Evolutionary conservation across 768 basidiomycete species (phyloP), one percentile per base, ranked within the genome.

Genomic region (Pleurotus tuber-regium): DNA sequence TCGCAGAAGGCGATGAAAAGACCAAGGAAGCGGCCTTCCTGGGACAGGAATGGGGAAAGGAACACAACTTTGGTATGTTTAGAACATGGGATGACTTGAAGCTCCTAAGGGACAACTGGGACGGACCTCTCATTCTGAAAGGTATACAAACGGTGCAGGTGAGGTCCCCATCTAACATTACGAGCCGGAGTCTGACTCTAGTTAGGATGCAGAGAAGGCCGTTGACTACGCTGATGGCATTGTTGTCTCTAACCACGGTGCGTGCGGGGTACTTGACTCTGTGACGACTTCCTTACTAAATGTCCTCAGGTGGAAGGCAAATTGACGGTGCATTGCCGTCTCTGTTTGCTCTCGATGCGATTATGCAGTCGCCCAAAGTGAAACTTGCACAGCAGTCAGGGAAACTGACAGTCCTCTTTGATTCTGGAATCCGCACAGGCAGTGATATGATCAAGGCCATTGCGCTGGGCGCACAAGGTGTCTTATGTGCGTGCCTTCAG

Each of bases 381-480:
- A 70, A 67, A 46, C 70, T 66, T 4, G 84, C 85, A 0, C 85
- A 88, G 60, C 61, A 63, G 4, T 65, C 75, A 4, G 87, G 86
- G 1, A 77, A 77, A 50, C 65, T 90, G 35, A 83, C 84, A 1
- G 66, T 92, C 31, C 69, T 93, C 3, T 89, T 87, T 57, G 84
- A 86, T 60, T 91, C 83, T 42, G 91, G 92, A 6, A 84, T 93
- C 53, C 81, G 92, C 36, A 87, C 84, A 0, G 92, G 89, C 11
- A 79, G 82, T 39, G 92, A 95, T 56, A 79, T 93, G 35, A 74
- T 91, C 66, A 89, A 89, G 65, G 92, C 92, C 0, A 67, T 93
- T 26, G 91, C 90, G 2, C 72, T 94, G 0, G 92, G 92, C 33
- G 92, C 92, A 6, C 85, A 93, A 57, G 90, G 74, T 7, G 83